Evolutionary conservation across 225 moss, liverwort and hornwort species (phyloP), one percentile per base, ranked within the genome.

Genomic region (Pseudisothecium myosuroides): DNA sequence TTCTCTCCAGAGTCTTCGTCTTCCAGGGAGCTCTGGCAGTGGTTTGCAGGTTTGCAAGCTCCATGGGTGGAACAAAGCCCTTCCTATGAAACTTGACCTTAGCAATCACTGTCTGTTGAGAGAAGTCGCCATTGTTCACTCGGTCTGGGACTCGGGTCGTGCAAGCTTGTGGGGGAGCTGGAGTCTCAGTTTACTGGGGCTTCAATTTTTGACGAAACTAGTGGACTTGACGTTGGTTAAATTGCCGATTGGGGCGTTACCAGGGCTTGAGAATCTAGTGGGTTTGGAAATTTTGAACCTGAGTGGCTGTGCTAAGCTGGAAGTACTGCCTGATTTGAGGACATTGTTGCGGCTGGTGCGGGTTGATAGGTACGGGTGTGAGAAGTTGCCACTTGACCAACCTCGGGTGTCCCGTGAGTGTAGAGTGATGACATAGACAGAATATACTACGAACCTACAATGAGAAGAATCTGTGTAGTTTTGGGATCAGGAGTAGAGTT

Each of bases 61-160:
- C 14, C 86, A 87, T 59, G 86, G 90, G 49, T 90, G 86, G 90
- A 90, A 90, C 59, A 15, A 67, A 76, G n/a, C n/a, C 32, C 90
- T 90, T 19, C 90, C 90, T 11, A 1, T 0, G 49, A 14, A 31
- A 14, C 86, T 90, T 10, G 86, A 90, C 66, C 66, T 90, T 29
- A 37, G 76, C n/a, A 56, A 82, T 43, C 82, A 82, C 82, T 37
- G 66, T 50, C 10, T 17, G 64, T 67, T 90, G 19, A 65, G 31
- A 47, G 86, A 90, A 72, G 82, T 90, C 49, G 76, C 32, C 66
- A 67, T 90, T 59, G 76, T 24, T 17, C 82, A 86, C 67, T 82
- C 90, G 1, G 7, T 87, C 47, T 90, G 82, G 82, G 66, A 87
- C 32, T 45, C 82, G 19, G 67, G 76, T 21, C 65, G 39, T 37